Evolutionary conservation across 2,329 filamentous ascomycete genomes (phyloP), one percentile per base, ranked within the genome.

Genomic region (Cryphonectria naterciae): DNA sequence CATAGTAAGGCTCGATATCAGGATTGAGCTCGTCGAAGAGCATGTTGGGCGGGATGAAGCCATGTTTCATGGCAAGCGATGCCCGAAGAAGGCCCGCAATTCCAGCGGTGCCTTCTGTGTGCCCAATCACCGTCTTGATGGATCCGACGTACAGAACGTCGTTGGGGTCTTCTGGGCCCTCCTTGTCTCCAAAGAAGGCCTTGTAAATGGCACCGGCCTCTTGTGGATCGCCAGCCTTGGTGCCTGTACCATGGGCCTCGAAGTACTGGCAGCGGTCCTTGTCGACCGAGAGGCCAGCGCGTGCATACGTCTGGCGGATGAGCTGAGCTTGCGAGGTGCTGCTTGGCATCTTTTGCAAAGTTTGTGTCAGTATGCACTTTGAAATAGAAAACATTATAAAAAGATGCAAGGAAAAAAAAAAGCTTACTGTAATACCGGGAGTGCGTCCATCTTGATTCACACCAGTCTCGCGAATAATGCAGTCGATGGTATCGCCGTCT

Each of bases 401-500:
- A 15, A 46, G 43, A 41, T 11, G 39, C 2, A 10, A 41, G 43
- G 4, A 22, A 19, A 6, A 19, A 46, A 4, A 17, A 46, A 46
- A 15, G 15, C 43, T 46, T 19, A 46, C 43, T 46, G 81, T 80
- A 37, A 81, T 78, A 2, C 78, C 78, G 10, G 70, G 61, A 1
- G 85, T 80, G 19, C 74, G 75, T 3, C 86, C 87, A 70, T 88
- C 86, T 13, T 80, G 79, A 71, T 85, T 85, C 25, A 80, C 70
- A 8, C 77, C 81, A 0, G 81, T 83, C 13, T 80, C 82, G 0
- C 83, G 80, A 63, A 87, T 82, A n/a, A 86, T 72, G 25, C 77
- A 80, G 11, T 80, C 75, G 60, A 85, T 83, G 0, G 69, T 41
- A 41, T 82, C 49, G 25, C 68, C 60, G 13, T 70, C 70, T 22